phyloP scores from a whole-genome alignment of 2,329 filamentous ascomycete genomes.

The Trichoderma breve region DNA sequence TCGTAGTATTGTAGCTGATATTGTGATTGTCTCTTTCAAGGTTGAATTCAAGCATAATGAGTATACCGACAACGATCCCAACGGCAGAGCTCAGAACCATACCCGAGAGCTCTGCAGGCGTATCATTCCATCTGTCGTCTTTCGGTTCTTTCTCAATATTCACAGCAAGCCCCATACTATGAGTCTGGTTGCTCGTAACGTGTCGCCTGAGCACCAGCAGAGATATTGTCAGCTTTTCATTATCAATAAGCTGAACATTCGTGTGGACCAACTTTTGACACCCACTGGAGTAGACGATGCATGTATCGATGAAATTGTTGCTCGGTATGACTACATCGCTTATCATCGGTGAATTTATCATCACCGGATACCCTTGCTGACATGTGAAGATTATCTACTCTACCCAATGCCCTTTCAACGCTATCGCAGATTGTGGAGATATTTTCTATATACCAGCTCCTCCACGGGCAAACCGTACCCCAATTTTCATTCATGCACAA shows the following conservation, averaged over 20 bases:
- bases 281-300: not conserved
- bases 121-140: not conserved
- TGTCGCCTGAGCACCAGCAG: not conserved
- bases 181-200: not conserved
- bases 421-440: not conserved
- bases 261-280: not conserved
- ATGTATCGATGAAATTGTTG: not conserved
- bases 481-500: not conserved
- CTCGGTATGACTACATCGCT: not conserved
- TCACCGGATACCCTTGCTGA: not conserved
- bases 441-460: not conserved
- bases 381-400: not conserved
- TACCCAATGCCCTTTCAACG: not conserved
- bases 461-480: not conserved
- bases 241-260: not conserved
- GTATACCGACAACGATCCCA: not conserved
- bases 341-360: not conserved
- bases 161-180: not conserved
- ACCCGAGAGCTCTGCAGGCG: not conserved
- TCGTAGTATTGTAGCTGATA: not conserved
- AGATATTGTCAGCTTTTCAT: not conserved
- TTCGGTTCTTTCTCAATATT: not conserved
- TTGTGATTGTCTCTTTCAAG: not conserved
- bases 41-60: not conserved
- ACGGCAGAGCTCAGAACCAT: not conserved